Base-by-base conservation (phyloP, 768 basidiomycete genomes). In the Agaricus subrufescens region DNA sequence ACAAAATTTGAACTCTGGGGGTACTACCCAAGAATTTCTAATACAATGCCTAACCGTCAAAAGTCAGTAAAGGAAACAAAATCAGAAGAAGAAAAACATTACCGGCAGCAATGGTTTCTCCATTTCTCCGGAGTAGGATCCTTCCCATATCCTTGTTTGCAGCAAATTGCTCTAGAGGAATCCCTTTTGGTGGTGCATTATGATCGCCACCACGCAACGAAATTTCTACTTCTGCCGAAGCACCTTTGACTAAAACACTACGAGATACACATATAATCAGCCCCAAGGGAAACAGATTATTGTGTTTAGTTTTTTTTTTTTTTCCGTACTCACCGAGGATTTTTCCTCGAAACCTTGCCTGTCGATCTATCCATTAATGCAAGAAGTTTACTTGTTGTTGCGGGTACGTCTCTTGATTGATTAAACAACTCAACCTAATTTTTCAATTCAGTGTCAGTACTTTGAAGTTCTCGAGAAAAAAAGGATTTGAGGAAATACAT, bases 121-220 rank as follows among this genome's bases (percentile, higher is more conserved):
- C 97, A 30, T 84, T 86, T 52, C 96, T 75, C 44, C 97, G 76
- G 56, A 99, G 75, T 60, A 99, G 66, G 50, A 99, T 81, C 46
- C 97, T 75, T 0, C 97, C 97, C 97, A 98, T 97, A 54, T 95
- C 91, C 70, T 98, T 99, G 72, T 95, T 98, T 6, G 73, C 72
- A 1, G 84, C 70, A 62, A 97, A 96, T 1, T 90, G 80, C 66
- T 98, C 97, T 14, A 98, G 66, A 11, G 97, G 91, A 26, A 98
- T 87, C 2, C 85, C 79, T 7, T 83, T 75, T 4, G 31, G 25
- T 15, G 77, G 67, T 9, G 82, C 81, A 5, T 80, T 78, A 6
- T 80, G 69, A 12, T 78, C 73, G 1, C 77, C 72, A 3, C 77
- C 72, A 19, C 94, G 84, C 42, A 98, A 66, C 4, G 83, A 79